A percentile compares a stretch with the other conserved stretches of the same genome.
phyloP scores from a whole-genome alignment of 2,329 filamentous ascomycete genomes.

The Colletotrichum endophyticum region DNA sequence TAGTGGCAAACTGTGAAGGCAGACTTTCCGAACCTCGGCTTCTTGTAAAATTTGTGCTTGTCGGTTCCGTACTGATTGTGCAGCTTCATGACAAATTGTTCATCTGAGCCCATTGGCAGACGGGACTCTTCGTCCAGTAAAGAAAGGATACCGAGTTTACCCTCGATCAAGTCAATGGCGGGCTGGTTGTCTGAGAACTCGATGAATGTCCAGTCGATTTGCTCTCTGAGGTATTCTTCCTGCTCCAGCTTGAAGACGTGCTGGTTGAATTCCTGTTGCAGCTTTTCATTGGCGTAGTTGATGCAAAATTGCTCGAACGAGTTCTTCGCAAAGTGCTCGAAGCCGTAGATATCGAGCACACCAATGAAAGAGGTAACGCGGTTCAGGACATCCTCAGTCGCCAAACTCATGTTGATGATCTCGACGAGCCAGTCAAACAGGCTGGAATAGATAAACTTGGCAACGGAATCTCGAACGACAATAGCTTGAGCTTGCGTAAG shows the following conservation, averaged over 20 bases:
- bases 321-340: conserved; percentile 99
- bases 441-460: conserved; percentile 98
- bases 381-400: conserved; percentile 83
- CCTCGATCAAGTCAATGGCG: conserved; percentile 97
- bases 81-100: conserved; percentile 94
- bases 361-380: conserved; percentile 92
- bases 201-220: conserved; percentile 99
- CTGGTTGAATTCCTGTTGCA: conserved; percentile 99
- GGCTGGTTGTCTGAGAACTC: conserved; percentile 99
- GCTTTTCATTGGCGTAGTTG: conserved; percentile 99
- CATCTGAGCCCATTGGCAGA: conserved; percentile 95
- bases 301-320: conserved; percentile 99
- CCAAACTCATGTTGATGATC: conserved; percentile 89
- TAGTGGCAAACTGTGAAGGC: conserved; percentile 99
- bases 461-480: conserved; percentile 95
- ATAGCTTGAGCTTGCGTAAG: conserved; percentile 90
- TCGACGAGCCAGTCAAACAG: conserved; percentile 99
- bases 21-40: conserved; percentile 96
- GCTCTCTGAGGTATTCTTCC: conserved; percentile 93
- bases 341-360: conserved; percentile 98
- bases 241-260: conserved; percentile 99
- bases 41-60: conserved; percentile 98
- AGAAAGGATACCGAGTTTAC: conserved; percentile 90
- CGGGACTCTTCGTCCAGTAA: conserved; percentile 95
- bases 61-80: conserved; percentile 90